Evolutionary conservation across 768 basidiomycete species (phyloP), one percentile per base, ranked within the genome.

Genomic region (Auricularia auricula-judae): DNA sequence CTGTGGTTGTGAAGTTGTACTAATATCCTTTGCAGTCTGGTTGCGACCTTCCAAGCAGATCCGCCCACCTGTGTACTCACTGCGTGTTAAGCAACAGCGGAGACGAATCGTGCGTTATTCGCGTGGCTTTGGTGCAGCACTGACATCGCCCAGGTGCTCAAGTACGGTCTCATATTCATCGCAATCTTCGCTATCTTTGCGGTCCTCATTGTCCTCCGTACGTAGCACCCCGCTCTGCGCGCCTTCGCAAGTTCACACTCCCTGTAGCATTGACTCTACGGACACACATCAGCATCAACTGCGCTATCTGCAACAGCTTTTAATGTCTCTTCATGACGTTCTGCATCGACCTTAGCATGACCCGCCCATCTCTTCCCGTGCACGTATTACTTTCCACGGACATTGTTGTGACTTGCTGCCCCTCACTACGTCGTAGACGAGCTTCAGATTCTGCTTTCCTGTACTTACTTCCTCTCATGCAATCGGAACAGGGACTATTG

Each of bases 1-100:
- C 61, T 12, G 36, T 16, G 36, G 63, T 44, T 65, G 23, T 16
- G 16, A 23, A 54, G 44, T 21, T 39, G 70, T 11, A 65, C 21
- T 65, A 56, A 66, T 67, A 10, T 68, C 47, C 16, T 63, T 29
- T 63, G 10, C 64, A 93, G 90, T 98, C 81, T 98, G 97, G 95
- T 82, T 98, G 60, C 88, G 91, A 54, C 93, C 93, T 2, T 93
- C 91, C 59, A 93, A 93, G 77, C 93, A 95, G 75, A 96, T 96
- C 66, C 88, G 93, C 43, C 81, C 94, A 23, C 93, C 94, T 11
- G 80, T 98, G 65, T 98, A 93, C 81, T 93, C 91, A 12, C 91
- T 90, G 63, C 94, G 95, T 77, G 93, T 95, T 77, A 91, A 93
- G 78, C 82, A 89, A 68, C 91, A 93, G 73, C 83, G 95, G 64